Conservation (phyloP, 1,284 basidiomycete genomes). For the Marasmius sp. region DNA sequence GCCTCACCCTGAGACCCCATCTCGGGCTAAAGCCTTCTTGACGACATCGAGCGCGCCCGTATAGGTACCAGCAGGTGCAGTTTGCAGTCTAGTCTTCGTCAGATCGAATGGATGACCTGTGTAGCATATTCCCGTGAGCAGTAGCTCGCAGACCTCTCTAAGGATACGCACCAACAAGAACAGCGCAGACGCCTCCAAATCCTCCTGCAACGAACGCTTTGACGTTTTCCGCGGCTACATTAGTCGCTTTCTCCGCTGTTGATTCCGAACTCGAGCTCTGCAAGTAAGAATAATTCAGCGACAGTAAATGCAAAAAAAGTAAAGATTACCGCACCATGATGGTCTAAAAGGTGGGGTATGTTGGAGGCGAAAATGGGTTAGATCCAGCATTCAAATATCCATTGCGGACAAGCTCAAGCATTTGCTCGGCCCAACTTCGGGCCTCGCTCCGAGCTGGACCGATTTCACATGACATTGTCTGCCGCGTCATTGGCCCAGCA, state of each 20-base stretch:
- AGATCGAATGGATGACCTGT: conserved; percentile 96
- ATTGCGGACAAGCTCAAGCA: too few species aligned
- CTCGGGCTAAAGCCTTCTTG: conserved; percentile 83
- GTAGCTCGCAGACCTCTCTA: neutral
- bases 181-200: conserved; percentile 85
- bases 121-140: neutral
- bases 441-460: too few species aligned
- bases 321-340: neutral
- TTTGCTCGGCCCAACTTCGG: too few species aligned
- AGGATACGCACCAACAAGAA: conserved; percentile 76
- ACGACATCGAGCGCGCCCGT: conserved; percentile 94
- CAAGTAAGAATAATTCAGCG: neutral
- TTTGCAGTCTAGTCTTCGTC: conserved; percentile 95
- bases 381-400: too few species aligned
- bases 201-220: conserved; percentile 93
- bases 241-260: conserved; percentile 22
- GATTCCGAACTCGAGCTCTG: conserved; percentile 17
- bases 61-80: conserved; percentile 88
- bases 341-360: neutral
- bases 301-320: neutral
- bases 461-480: too few species aligned
- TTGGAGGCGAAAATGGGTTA: too few species aligned
- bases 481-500: too few species aligned
- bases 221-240: conserved; percentile 55
- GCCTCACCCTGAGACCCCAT: conserved; percentile 85